phyloP scores from a whole-genome alignment of 805 yeast genomes.

The Isabelozyma gotoi region DNA sequence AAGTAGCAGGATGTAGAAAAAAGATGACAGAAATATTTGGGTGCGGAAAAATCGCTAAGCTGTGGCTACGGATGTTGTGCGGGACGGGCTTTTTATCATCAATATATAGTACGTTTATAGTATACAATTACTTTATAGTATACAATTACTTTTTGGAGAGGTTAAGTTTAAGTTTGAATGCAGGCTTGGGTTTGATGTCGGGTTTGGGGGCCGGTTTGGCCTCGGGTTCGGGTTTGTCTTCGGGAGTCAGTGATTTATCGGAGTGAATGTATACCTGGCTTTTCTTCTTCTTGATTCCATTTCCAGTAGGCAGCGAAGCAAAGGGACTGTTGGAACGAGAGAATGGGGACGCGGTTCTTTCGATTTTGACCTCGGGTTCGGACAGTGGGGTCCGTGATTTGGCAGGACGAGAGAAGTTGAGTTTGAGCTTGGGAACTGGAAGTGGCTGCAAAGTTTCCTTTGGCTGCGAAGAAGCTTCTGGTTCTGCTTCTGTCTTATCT shows the following conservation, averaged over 20 bases:
- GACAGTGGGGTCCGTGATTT: not conserved
- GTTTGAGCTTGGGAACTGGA: not conserved
- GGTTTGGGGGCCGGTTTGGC: not conserved
- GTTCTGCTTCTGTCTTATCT: not conserved
- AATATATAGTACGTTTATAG: not conserved
- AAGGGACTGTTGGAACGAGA: slow-evolving; percentile 18
- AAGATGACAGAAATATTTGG: too few relatives aligned
- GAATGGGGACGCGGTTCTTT: slow-evolving; percentile 12
- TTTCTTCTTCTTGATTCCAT: slow-evolving; percentile 20
- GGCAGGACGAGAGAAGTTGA: not conserved
- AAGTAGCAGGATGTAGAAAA: too few relatives aligned
- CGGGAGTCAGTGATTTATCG: slow-evolving; percentile 3
- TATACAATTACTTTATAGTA: too few relatives aligned
- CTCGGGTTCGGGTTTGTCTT: slow-evolving; percentile 3
- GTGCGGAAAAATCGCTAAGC: not conserved
- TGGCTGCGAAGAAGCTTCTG: slow-evolving; percentile 1
- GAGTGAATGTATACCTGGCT: slow-evolving; percentile 28
- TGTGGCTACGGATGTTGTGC: not conserved
- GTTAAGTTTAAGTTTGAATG: slow-evolving; percentile 1
- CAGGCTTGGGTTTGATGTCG: slow-evolving; percentile 3
- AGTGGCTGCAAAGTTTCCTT: slow-evolving; percentile 2
- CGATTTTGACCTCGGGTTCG: slow-evolving; percentile 1
- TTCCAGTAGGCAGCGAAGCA: slow-evolving; percentile 6
- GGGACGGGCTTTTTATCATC: too few relatives aligned
- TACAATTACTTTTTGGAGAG: not conserved